Conservation (phyloP, 352 stramenopile genomes). For the Halophytophthora batemanensis region DNA sequence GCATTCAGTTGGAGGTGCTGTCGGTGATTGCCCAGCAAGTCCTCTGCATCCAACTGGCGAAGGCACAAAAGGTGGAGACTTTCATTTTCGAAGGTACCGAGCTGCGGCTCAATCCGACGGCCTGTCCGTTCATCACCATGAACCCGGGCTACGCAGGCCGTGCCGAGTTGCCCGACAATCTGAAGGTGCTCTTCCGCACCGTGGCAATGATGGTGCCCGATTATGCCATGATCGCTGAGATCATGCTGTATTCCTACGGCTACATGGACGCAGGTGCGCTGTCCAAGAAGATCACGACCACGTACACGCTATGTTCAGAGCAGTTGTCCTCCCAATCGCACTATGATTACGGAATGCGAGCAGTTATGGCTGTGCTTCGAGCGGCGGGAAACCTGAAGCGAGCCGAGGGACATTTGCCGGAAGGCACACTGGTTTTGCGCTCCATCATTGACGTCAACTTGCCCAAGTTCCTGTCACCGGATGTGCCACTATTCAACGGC, state of each 20-base stretch:
- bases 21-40: constrained; percentile 93
- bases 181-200: constrained; percentile 91
- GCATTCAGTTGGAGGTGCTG: constrained; percentile 91
- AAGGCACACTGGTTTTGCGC: constrained; percentile 88
- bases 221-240: constrained; percentile 93
- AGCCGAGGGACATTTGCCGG: constrained; percentile 68
- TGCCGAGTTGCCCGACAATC: constrained; percentile 89
- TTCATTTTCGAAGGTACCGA: constrained; percentile 92
- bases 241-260: constrained; percentile 93
- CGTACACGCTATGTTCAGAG: constrained; percentile 93
- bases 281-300: constrained; percentile 93
- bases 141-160: constrained; percentile 89
- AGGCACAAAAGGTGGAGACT: constrained; percentile 65
- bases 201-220: constrained; percentile 95
- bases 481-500: constrained; percentile 93
- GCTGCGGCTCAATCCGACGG: constrained; percentile 87
- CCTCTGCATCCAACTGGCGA: constrained; percentile 88
- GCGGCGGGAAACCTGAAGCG: constrained; percentile 91
- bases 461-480: constrained; percentile 91
- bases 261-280: constrained; percentile 89
- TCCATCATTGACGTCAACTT: constrained; percentile 95
- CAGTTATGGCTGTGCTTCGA: constrained; percentile 93
- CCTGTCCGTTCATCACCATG: constrained; percentile 93
- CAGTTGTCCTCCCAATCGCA: constrained; percentile 94
- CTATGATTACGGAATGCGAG: constrained; percentile 96